These are phyloP conservation scores for Syncephalis fuscata DNA, from an alignment of 371 early-diverging fungal genomes.

Conservation along the genomic window DNA sequence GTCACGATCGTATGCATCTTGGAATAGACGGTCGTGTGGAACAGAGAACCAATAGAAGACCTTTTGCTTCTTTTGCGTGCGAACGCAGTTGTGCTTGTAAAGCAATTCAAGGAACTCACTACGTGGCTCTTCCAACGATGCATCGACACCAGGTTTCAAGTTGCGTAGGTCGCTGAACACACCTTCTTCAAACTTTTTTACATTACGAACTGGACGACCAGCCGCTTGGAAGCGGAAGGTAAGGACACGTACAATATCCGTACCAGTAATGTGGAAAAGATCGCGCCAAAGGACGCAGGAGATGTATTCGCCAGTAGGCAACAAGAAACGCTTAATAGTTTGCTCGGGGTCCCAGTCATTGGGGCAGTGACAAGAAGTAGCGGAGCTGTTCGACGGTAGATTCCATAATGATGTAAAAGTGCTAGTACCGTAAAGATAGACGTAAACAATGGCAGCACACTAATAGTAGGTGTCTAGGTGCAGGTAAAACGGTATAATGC, in stretches of 20 bases:
- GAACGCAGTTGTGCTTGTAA: slow-evolving; percentile 95
- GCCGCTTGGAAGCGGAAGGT: slow-evolving; percentile 89
- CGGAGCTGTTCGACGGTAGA: background rate
- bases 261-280: slow-evolving; percentile 90
- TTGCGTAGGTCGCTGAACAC: slow-evolving; percentile 96
- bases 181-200: slow-evolving; percentile 99
- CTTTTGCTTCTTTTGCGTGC: slow-evolving; percentile 99
- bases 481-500: no score
- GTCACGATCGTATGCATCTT: slow-evolving; percentile 98
- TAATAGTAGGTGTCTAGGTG: no score
- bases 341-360: slow-evolving; percentile 33
- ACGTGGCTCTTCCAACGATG: slow-evolving; percentile 91
- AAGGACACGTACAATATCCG: slow-evolving; percentile 95
- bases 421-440: no score
- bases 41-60: slow-evolving; percentile 99
- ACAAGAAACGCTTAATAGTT: slow-evolving; percentile 42
- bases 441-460: no score
- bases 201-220: slow-evolving; percentile 72
- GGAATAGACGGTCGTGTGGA: slow-evolving; percentile 90
- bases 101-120: slow-evolving; percentile 94
- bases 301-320: slow-evolving; percentile 73
- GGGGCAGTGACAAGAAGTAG: slow-evolving; percentile 31
- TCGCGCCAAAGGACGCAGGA: slow-evolving; percentile 86
- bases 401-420: no score
- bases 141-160: slow-evolving; percentile 95